Conservation (phyloP, 1,284 basidiomycete species). For the Apiotrichum akiyoshidainum region DNA sequence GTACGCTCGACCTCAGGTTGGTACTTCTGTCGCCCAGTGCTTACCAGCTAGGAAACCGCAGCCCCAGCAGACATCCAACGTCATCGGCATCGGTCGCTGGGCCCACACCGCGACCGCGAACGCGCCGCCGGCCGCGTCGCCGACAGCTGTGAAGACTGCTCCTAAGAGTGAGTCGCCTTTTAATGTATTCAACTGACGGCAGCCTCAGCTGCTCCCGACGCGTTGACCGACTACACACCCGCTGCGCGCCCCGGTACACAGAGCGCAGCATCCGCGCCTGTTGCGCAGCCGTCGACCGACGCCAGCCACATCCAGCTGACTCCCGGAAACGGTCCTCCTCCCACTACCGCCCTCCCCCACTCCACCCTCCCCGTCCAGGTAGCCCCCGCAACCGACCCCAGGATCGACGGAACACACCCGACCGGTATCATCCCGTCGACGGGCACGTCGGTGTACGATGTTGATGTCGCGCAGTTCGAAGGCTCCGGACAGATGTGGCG, state of each 20-base stretch:
- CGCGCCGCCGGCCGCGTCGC: constrained; percentile 25
- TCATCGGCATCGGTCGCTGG: constrained; percentile 49
- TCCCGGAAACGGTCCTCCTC: constrained; percentile 21
- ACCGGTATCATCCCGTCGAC: constrained; percentile 57
- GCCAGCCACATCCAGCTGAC: constrained; percentile 17
- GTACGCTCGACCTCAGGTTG: constrained; percentile 35
- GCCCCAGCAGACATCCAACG: constrained; percentile 29
- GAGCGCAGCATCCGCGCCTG: constrained; percentile 13
- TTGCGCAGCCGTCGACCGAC: constrained; percentile 37
- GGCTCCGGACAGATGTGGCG: constrained; percentile 82
- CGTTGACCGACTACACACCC: constrained; percentile 87
- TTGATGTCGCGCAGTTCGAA: constrained; percentile 75
- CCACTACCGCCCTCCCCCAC: constrained; percentile 27
- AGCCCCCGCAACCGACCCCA: constrained; percentile 23
- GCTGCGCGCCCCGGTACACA: constrained; percentile 63
- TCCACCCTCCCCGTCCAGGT: constrained; percentile 41
- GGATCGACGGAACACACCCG: constrained; percentile 62
- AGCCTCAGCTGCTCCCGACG: constrained; percentile 57
- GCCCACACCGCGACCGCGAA: constrained; percentile 42
- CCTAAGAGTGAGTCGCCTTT: constrained; percentile 20
- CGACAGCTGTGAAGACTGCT: constrained; percentile 18
- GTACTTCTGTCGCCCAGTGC: neutral
- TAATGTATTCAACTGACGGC: constrained; percentile 3
- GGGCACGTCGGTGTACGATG: constrained; percentile 79
- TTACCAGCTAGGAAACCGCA: constrained; percentile 39